Base-by-base conservation (phyloP, 257 asterid species). In the Plantago elongata region DNA sequence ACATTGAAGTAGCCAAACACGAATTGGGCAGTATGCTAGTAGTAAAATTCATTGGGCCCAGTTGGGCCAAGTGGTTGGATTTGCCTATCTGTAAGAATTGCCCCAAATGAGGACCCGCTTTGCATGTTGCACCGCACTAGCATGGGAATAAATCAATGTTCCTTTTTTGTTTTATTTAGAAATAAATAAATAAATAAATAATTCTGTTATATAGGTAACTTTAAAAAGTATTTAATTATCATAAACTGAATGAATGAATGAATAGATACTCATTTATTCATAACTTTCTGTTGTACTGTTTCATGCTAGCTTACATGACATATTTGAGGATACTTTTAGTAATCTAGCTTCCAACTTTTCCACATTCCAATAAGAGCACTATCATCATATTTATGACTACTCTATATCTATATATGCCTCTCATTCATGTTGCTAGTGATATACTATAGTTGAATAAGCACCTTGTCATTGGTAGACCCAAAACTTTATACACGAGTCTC, bases 331-430 rank as follows among this genome's bases (percentile, higher is more conserved):
- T 14, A 14, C 15, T 48, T 57, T 57, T 30, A 52, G 3, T 30
- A 29, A 37, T 57, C 38, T 62, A 22, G 27, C 27, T 22, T 22
- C 27, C 59, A 61, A 61, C 84, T 79, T 75, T 79, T 75, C 64
- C 84, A 67, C 29, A 75, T 75, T 72, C 75, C 81, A 60, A 73
- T 60, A 49, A 72, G 55, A 69, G 70, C 62, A 69, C 9, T 45
- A 62, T 68, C 71, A 78, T 74, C 57, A 57, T 56, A 76, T 50
- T 46, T 52, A 42, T 62, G 57, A 62, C 45, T 51, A 34, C 40
- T 34, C 5, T 22, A 30, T 54, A 44, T 34, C 5, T 22, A 30
- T 54, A 44, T 43, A 44, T n/a, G 43, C 66, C 1, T 22, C 27
- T 22, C 27, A 22, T 22, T 22, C 61, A 43, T 57, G 47, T 48